Evolutionary conservation across 495 filamentous ascomycete species (phyloP).

Genomic region (Neurospora sp.): DNA sequence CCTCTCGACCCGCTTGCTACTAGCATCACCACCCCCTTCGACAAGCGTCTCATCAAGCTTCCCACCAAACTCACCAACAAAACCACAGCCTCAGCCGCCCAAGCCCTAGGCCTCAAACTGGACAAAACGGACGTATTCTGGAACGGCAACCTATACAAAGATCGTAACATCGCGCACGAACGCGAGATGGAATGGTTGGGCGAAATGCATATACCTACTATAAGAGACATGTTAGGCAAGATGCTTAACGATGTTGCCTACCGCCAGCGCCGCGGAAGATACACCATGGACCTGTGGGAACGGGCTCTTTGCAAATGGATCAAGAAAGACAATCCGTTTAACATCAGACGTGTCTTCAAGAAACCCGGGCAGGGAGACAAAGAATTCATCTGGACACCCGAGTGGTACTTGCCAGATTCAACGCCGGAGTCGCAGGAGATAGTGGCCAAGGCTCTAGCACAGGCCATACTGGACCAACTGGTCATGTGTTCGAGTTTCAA

Average conservation of each 20-base stretch:
- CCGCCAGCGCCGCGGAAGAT: not conserved
- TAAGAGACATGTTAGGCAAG: not conserved
- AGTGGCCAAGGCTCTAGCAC: not conserved
- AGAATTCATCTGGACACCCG: too few species aligned
- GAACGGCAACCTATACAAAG: not conserved
- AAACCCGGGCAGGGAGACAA: too few species aligned
- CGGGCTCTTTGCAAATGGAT: not conserved
- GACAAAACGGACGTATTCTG: not conserved
- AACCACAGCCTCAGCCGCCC: not conserved
- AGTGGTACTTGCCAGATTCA: not conserved
- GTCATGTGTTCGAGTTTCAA: not conserved
- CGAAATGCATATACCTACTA: not conserved
- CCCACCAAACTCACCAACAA: not conserved
- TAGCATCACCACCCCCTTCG: not conserved
- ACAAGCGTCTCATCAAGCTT: not conserved
- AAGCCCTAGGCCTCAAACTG: not conserved
- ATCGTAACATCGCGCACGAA: not conserved
- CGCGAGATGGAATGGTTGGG: not conserved
- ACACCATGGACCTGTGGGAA: not conserved
- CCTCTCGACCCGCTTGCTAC: not conserved
- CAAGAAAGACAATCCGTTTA: not conserved
- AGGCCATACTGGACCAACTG: not conserved
- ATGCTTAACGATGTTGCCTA: not conserved
- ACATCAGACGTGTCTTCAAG: too few species aligned
- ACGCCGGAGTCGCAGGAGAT: not conserved